A percentile compares a stretch with the other conserved stretches of the same genome.
These are phyloP conservation scores for Lachnellula hyalina DNA, from an alignment of 2,329 filamentous ascomycete genomes.

Conservation along the genomic window DNA sequence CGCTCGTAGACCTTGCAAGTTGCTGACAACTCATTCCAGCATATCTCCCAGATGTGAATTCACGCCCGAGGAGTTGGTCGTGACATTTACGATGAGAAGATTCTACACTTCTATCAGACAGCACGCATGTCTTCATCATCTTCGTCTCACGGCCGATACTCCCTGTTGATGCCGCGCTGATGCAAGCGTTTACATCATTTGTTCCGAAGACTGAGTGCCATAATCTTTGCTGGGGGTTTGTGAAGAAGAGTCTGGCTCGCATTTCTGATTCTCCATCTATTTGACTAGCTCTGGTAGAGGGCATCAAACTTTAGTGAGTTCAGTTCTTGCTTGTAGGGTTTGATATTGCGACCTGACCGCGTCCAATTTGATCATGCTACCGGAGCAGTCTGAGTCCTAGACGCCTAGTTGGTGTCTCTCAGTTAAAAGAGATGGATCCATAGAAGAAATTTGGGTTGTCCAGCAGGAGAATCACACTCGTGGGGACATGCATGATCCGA, in stretches of 20 bases:
- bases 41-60: constrained; percentile 33
- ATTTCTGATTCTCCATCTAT: constrained; percentile 37
- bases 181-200: constrained; percentile 40
- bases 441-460: constrained; percentile 37
- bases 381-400: constrained; percentile 50
- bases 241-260: constrained; percentile 38
- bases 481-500: constrained; percentile 56
- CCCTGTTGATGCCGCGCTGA: constrained; percentile 34
- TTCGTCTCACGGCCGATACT: constrained; percentile 40
- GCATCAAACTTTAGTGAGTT: constrained; percentile 45
- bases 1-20: constrained; percentile 46
- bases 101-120: constrained; percentile 42
- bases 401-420: constrained; percentile 56
- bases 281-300: constrained; percentile 41
- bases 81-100: constrained; percentile 39
- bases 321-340: constrained; percentile 34
- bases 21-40: constrained; percentile 50
- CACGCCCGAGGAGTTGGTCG: constrained; percentile 15
- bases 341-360: constrained; percentile 39
- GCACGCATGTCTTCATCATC: constrained; percentile 43
- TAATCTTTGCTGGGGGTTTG: constrained; percentile 39
- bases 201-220: constrained; percentile 43
- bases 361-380: constrained; percentile 44
- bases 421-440: constrained; percentile 48
- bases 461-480: constrained; percentile 50